Evolutionary conservation across 2,329 filamentous ascomycete species (phyloP), one percentile per base, ranked within the genome.

Genomic region (Monilinia laxa): DNA sequence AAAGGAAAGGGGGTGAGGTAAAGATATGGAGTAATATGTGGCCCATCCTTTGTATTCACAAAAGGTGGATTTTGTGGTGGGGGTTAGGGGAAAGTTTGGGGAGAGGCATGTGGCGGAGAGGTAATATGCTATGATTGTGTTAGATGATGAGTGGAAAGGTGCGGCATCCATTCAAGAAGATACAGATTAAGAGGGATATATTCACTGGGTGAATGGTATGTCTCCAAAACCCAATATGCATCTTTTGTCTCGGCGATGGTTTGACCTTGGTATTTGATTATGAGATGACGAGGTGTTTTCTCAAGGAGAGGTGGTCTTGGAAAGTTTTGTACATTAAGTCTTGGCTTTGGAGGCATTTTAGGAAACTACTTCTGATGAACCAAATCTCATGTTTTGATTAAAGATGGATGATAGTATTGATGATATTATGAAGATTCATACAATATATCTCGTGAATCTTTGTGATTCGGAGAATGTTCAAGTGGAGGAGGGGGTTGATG

Each of bases 11-110:
- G 4, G 31, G 3, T 25, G 80, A 25, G 80, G 79, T 60, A 79
- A 77, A 51, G 76, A 77, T 56, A 85, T 75, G 66, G 80, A 78
- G 76, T 85, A 86, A 74, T 88, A 88, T 2, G 83, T 86, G 14
- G 86, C 85, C 38, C 76, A 74, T 52, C 85, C 85, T 75, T 87
- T 88, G 83, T 84, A 88, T 75, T 87, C 85, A 76, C 84, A 88
- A 69, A 81, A 84, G 9, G 72, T 74, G 5, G 82, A 80, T 67
- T 76, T 77, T 66, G 77, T 74, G 4, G 83, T 84, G 54, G 78
- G 79, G 38, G 75, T 78, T 53, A 87, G 75, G 4, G 81, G 78
- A 16, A 84, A 71, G 9, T 51, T 51, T 51, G 58, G n/a, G 25
- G 79, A 79, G 66, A 87, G 72, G 16, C 81, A 79, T 2, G 80